Percentiles rank a stretch among this genome's conserved stretches.
These are phyloP conservation scores for Tagetes patula DNA, from an alignment of 129 eudicot species.

Conservation along the genomic window DNA sequence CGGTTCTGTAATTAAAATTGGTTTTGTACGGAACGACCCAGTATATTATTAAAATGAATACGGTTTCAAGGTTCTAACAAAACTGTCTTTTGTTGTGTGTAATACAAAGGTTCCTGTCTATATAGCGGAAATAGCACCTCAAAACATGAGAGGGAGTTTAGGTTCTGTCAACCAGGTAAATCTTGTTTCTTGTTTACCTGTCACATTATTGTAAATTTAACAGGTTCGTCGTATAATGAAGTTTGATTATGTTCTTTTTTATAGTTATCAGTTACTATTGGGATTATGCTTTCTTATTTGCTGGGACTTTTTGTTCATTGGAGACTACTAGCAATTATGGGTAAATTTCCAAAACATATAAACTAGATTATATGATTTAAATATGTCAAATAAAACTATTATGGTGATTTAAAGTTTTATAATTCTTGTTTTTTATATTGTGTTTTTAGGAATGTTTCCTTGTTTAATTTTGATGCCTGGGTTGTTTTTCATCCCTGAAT, in stretches of 20 bases:
- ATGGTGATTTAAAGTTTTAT: neutral
- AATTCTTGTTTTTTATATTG: neutral
- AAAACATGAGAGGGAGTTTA: conserved; percentile 82
- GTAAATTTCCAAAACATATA: conserved; percentile 34
- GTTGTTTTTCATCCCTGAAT: conserved; percentile 88
- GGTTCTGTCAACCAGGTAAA: conserved; percentile 93
- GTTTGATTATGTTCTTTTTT: conserved; percentile 1
- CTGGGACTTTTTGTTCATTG: conserved; percentile 78
- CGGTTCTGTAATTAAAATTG: neutral
- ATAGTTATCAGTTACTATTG: conserved; percentile 90
- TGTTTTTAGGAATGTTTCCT: conserved; percentile 66
- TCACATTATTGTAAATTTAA: no score
- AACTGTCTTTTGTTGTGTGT: neutral
- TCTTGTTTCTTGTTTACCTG: neutral
- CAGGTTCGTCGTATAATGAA: no score
- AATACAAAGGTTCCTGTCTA: conserved; percentile 84
- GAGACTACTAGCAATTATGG: conserved; percentile 89
- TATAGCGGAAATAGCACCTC: conserved; percentile 94
- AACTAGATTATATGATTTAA: neutral
- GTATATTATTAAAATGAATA: conserved; percentile 1
- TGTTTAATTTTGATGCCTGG: conserved; percentile 86
- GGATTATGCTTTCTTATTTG: conserved; percentile 79
- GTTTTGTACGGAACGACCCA: neutral
- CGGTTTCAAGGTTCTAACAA: conserved; percentile 12
- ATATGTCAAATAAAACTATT: conserved; percentile 1